These are phyloP conservation scores for Mucor irregularis DNA, from an alignment of 371 early-diverging fungal genomes.

Conservation along the genomic window DNA sequence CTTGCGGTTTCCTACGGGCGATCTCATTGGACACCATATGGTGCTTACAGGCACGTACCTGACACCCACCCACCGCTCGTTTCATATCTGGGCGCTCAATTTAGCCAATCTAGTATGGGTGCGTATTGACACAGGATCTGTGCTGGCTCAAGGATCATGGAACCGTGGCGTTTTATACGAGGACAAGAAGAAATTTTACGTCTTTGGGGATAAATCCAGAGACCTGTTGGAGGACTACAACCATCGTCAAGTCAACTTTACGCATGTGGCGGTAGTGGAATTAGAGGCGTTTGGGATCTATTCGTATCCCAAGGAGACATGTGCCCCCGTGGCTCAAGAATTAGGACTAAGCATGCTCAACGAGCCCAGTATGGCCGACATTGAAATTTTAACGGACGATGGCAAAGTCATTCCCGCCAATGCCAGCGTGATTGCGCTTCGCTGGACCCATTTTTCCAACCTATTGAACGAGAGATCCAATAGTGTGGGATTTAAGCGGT, in stretches of 20 bases:
- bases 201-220: constrained; percentile 74
- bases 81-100: constrained; percentile 78
- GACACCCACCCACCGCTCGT: constrained; percentile 63
- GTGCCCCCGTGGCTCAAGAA: constrained; percentile 61
- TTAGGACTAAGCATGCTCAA: constrained; percentile 57
- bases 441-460: constrained; percentile 71
- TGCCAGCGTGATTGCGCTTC: constrained; percentile 59
- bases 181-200: constrained; percentile 58
- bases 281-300: constrained; percentile 77
- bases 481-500: constrained; percentile 23
- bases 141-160: constrained; percentile 74
- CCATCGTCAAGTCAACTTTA: constrained; percentile 75
- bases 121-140: constrained; percentile 67
- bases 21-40: constrained; percentile 67
- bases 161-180: constrained; percentile 72
- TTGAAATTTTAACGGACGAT: constrained; percentile 65
- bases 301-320: constrained; percentile 54
- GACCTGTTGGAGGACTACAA: constrained; percentile 75
- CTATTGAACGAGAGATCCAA: constrained; percentile 29
- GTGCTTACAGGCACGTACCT: constrained; percentile 77
- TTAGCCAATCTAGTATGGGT: constrained; percentile 66
- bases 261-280: constrained; percentile 70
- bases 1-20: constrained; percentile 75
- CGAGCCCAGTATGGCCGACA: constrained; percentile 67
- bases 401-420: constrained; percentile 65